phyloP scores from a whole-genome alignment of 2,329 filamentous ascomycete species.

The Cladorrhinum sp. region DNA sequence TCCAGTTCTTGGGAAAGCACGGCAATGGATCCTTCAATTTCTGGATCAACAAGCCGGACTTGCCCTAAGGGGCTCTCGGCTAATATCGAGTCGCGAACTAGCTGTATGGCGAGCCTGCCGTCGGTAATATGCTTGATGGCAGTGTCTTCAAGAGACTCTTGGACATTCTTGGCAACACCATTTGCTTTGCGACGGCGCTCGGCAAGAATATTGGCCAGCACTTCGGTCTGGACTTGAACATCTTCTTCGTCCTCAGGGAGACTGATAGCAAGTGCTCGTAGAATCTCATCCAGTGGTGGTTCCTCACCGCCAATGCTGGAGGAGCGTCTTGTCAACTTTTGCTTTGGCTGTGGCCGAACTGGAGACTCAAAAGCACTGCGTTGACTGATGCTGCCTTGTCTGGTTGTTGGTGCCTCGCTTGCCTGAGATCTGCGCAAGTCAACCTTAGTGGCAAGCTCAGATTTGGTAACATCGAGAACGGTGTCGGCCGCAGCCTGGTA shows the following conservation, averaged over 20 bases:
- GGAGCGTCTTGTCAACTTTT: conserved; percentile 34
- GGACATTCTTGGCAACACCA: conserved; percentile 44
- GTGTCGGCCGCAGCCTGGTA: conserved; percentile 41
- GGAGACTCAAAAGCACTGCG: conserved; percentile 33
- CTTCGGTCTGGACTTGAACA: conserved; percentile 18
- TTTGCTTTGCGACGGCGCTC: conserved; percentile 43
- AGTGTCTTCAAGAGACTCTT: conserved; percentile 48
- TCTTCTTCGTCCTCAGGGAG: conserved; percentile 20
- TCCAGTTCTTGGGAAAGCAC: conserved; percentile 46
- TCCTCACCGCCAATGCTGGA: conserved; percentile 35
- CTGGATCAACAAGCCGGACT: conserved; percentile 51
- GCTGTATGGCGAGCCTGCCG: conserved; percentile 45
- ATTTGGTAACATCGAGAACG: conserved; percentile 42
- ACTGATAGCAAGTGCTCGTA: conserved; percentile 45
- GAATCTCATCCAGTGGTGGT: conserved; percentile 45
- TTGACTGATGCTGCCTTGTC: conserved; percentile 24
- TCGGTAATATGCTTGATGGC: conserved; percentile 45
- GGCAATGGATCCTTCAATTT: conserved; percentile 49
- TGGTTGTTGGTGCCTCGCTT: conserved; percentile 34
- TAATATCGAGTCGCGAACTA: conserved; percentile 50
- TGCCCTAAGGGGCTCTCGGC: conserved; percentile 49
- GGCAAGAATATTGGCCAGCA: conserved; percentile 33
- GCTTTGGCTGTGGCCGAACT: conserved; percentile 29
- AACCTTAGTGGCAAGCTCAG: conserved; percentile 39
- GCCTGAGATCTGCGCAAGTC: conserved; percentile 9